phyloP scores from a whole-genome alignment of 2,329 filamentous ascomycete species.

The Ploettnerulaceae sp. region DNA sequence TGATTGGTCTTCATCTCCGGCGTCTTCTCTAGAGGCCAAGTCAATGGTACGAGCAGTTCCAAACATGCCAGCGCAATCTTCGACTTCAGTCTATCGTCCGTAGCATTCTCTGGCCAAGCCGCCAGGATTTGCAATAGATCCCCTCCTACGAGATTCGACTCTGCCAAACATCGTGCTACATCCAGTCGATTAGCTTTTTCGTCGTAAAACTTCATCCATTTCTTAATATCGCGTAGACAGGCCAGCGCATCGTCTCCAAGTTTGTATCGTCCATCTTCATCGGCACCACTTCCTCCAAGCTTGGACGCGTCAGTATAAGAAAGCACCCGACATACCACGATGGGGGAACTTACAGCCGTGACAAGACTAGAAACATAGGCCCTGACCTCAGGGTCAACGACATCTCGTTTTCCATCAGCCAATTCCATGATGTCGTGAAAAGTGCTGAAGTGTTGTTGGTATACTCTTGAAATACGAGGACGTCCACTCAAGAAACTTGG shows the following conservation, averaged over 20 bases:
- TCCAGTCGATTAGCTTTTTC: slow-evolving; percentile 92
- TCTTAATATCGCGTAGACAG: slow-evolving; percentile 86
- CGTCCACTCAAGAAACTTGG: slow-evolving; percentile 5
- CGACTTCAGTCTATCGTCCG: slow-evolving; percentile 69
- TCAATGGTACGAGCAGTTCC: slow-evolving; percentile 86
- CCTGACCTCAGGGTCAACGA: slow-evolving; percentile 87
- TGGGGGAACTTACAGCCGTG: slow-evolving; percentile 56
- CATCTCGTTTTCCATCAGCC: slow-evolving; percentile 47
- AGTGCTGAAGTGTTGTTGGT: background rate
- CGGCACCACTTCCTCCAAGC: slow-evolving; percentile 78
- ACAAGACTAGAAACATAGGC: slow-evolving; percentile 92
- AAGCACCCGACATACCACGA: background rate
- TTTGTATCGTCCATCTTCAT: slow-evolving; percentile 77
- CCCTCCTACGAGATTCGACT: slow-evolving; percentile 85
- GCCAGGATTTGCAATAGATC: slow-evolving; percentile 88
- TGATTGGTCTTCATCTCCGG: slow-evolving; percentile 88
- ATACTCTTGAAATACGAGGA: too few species aligned
- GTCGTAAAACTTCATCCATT: slow-evolving; percentile 93
- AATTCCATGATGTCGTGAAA: slow-evolving; percentile 46
- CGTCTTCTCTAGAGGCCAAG: slow-evolving; percentile 83
- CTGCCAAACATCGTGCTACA: slow-evolving; percentile 85
- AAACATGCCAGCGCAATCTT: slow-evolving; percentile 80
- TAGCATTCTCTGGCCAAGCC: slow-evolving; percentile 68
- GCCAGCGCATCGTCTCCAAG: slow-evolving; percentile 91
- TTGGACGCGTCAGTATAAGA: slow-evolving; percentile 38